A percentile compares a stretch with the other conserved stretches of the same genome.
Evolutionary conservation across 805 yeast species (phyloP).

Genomic region (Yamadazyma tumulicola): DNA sequence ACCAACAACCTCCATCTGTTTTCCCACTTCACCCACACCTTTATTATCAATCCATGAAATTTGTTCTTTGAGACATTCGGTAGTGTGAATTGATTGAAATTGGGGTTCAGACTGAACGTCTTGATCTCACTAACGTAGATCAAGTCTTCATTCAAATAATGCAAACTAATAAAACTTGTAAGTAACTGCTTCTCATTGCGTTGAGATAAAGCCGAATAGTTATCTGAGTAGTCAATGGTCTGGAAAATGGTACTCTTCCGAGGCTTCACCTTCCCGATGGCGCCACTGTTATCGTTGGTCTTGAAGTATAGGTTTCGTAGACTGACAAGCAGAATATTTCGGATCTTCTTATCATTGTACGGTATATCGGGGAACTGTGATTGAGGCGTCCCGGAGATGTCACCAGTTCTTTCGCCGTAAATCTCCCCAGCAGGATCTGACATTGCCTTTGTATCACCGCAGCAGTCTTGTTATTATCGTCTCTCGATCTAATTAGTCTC

Average conservation of each 20-base stretch:
- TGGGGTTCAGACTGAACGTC: conserved; percentile 18
- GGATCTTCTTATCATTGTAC: conserved; percentile 11
- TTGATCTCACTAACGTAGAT: conserved; percentile 33
- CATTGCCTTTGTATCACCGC: no score
- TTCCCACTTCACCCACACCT: conserved; percentile 17
- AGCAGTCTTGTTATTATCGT: no score
- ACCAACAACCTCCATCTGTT: conserved; percentile 20
- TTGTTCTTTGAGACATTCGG: conserved; percentile 15
- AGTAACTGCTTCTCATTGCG: conserved; percentile 16
- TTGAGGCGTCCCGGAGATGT: no score
- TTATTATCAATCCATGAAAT: conserved; percentile 13
- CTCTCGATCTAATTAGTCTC: no score
- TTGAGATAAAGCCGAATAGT: conserved; percentile 9
- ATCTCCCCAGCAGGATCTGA: no score
- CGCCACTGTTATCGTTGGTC: background rate
- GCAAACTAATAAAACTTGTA: conserved; percentile 27
- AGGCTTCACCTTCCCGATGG: background rate
- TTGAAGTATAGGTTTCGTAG: conserved; percentile 5
- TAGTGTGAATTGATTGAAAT: conserved; percentile 24
- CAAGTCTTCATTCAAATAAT: conserved; percentile 14
- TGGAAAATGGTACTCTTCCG: conserved; percentile 3
- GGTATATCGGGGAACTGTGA: conserved; percentile 4
- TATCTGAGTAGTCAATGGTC: conserved; percentile 4
- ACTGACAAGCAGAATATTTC: conserved; percentile 8
- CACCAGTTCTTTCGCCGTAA: no score